Conservation (phyloP, 257 asterid genomes). For the Mitragyna speciosa region DNA sequence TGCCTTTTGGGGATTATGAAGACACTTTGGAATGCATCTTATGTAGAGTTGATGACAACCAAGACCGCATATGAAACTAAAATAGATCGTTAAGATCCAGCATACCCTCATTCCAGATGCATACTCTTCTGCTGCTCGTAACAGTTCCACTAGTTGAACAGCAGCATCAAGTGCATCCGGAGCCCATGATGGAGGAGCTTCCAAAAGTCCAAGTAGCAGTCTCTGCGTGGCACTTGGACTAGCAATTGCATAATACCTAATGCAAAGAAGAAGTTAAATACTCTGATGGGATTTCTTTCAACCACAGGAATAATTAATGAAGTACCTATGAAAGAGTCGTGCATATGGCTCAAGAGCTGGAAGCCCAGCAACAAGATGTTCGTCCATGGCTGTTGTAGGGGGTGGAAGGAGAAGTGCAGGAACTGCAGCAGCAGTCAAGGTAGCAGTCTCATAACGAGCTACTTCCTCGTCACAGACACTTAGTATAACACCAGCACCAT, state of each 20-base stretch:
- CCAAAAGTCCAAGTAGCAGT: constrained; percentile 94
- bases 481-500: constrained; percentile 98
- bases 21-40: neutral
- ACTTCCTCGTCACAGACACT: constrained; percentile 99
- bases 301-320: constrained; percentile 15
- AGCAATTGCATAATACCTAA: constrained; percentile 93
- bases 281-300: neutral
- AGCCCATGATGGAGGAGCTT: constrained; percentile 99
- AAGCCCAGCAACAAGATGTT: constrained; percentile 97
- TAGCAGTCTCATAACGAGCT: constrained; percentile 94
- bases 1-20: neutral
- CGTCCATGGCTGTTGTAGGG: constrained; percentile 97
- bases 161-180: constrained; percentile 99
- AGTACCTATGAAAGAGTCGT: constrained; percentile 86
- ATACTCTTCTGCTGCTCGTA: constrained; percentile 98
- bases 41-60: neutral
- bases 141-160: constrained; percentile 96
- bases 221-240: constrained; percentile 99
- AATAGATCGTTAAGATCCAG: constrained; percentile 1
- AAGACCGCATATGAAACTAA: neutral
- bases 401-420: constrained; percentile 99
- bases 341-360: constrained; percentile 99
- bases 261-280: constrained; percentile 28
- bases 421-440: constrained; percentile 94
- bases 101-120: constrained; percentile 90